These are phyloP conservation scores for Balansia obtecta DNA, from an alignment of 2,329 filamentous ascomycete species.

Conservation along the genomic window DNA sequence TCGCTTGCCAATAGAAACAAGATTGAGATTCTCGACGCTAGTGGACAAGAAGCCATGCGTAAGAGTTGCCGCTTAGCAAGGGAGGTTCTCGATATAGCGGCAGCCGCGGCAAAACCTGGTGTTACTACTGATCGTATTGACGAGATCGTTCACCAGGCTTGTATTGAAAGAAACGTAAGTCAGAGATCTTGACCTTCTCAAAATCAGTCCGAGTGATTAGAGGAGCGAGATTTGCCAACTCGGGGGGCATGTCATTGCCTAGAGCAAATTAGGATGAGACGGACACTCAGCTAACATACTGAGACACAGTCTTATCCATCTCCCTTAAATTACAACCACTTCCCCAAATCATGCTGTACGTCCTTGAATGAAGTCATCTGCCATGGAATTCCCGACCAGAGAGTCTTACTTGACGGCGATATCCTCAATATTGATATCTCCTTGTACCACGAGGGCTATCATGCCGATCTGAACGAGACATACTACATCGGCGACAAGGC, in stretches of 20 bases:
- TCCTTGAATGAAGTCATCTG: slow-evolving; percentile 96
- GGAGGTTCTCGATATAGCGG: slow-evolving; percentile 88
- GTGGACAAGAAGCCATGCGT: slow-evolving; percentile 79
- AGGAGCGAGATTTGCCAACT: not conserved
- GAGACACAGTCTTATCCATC: slow-evolving; percentile 78
- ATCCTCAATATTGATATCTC: slow-evolving; percentile 96
- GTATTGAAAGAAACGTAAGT: slow-evolving; percentile 78
- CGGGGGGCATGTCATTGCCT: not conserved
- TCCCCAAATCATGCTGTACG: slow-evolving; percentile 96
- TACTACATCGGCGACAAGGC: slow-evolving; percentile 94
- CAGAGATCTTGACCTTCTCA: not conserved
- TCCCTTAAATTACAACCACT: slow-evolving; percentile 87
- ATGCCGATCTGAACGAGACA: slow-evolving; percentile 95
- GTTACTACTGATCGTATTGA: slow-evolving; percentile 95
- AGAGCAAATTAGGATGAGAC: not conserved
- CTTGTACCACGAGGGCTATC: slow-evolving; percentile 87
- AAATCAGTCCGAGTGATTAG: not conserved
- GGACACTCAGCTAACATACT: not conserved
- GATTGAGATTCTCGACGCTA: slow-evolving; percentile 68
- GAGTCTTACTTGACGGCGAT: slow-evolving; percentile 78
- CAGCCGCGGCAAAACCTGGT: slow-evolving; percentile 71
- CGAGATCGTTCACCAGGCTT: slow-evolving; percentile 88
- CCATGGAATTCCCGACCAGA: slow-evolving; percentile 92
- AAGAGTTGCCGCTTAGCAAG: slow-evolving; percentile 78
- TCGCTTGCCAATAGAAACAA: slow-evolving; percentile 61